Evolutionary conservation across 164 flowering plant genomes (phyloP).

Genomic region (Berberis vulgaris): DNA sequence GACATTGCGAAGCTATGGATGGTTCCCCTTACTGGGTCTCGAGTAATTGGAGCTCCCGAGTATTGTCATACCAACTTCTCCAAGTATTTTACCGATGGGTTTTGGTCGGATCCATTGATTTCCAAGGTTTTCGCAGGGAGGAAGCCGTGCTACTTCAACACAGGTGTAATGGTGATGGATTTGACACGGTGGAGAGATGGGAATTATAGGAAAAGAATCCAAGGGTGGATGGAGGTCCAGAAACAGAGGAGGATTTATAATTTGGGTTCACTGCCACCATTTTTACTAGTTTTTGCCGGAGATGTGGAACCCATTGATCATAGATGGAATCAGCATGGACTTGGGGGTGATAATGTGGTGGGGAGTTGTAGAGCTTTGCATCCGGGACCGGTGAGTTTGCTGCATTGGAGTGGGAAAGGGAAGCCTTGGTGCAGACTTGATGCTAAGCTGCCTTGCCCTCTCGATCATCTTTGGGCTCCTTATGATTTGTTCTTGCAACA

Average conservation of each 20-base stretch:
- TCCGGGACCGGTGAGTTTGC: slow-evolving; percentile 77
- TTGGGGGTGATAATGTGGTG: slow-evolving; percentile 71
- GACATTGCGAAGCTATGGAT: slow-evolving; percentile 63
- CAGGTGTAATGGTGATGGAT: slow-evolving; percentile 92
- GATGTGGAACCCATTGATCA: slow-evolving; percentile 65
- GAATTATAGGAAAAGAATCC: slow-evolving; percentile 40
- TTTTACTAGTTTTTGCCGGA: slow-evolving; percentile 62
- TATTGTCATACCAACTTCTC: slow-evolving; percentile 84
- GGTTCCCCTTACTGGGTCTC: slow-evolving; percentile 20
- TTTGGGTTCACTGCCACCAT: slow-evolving; percentile 76
- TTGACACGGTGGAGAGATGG: slow-evolving; percentile 56
- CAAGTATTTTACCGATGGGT: slow-evolving; percentile 55
- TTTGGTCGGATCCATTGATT: slow-evolving; percentile 59
- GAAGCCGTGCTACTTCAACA: slow-evolving; percentile 72
- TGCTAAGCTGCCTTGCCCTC: slow-evolving; percentile 41
- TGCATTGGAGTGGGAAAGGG: slow-evolving; percentile 89
- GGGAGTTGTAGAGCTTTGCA: slow-evolving; percentile 68
- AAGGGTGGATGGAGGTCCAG: slow-evolving; percentile 81
- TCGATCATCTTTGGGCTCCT: slow-evolving; percentile 71
- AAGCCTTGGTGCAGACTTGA: slow-evolving; percentile 85
- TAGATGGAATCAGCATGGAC: slow-evolving; percentile 85
- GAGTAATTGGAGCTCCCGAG: slow-evolving; percentile 75
- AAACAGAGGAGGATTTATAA: slow-evolving; percentile 59
- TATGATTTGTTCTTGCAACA: slow-evolving; percentile 47
- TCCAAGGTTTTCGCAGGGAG: slow-evolving; percentile 31